Conservation (phyloP, 2,329 filamentous ascomycete species). For the Juglanconis sp. region DNA sequence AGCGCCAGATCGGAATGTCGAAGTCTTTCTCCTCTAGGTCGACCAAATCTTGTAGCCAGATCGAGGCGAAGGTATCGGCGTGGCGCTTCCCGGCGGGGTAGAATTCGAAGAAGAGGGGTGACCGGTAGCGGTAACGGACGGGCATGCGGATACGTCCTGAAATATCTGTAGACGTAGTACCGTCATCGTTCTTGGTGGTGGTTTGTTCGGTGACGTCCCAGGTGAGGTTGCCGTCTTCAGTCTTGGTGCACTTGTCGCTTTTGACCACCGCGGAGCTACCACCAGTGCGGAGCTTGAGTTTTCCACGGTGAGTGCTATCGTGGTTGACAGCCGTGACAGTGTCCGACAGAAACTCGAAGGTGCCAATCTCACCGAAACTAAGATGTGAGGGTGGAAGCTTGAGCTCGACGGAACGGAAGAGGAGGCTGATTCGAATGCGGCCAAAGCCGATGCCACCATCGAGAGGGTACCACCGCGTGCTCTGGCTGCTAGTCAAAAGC, state of each 20-base stretch:
- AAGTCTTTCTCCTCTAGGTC: constrained; percentile 77
- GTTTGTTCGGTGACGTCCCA: constrained; percentile 48
- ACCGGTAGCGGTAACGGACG: constrained; percentile 85
- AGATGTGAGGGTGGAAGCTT: constrained; percentile 79
- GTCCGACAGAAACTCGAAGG: constrained; percentile 80
- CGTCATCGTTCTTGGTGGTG: constrained; percentile 30
- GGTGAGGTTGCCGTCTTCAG: constrained; percentile 52
- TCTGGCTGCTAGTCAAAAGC: constrained; percentile 81
- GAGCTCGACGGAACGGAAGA: constrained; percentile 88
- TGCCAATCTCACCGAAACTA: constrained; percentile 86
- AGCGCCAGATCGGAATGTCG: constrained; percentile 88
- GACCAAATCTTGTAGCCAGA: constrained; percentile 83
- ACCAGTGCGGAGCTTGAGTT: constrained; percentile 77
- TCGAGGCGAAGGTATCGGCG: constrained; percentile 69
- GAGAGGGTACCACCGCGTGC: constrained; percentile 91
- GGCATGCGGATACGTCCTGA: constrained; percentile 62
- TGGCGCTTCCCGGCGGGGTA: constrained; percentile 66
- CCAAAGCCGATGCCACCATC: constrained; percentile 93
- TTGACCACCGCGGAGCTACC: constrained; percentile 73
- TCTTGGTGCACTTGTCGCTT: constrained; percentile 57
- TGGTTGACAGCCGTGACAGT: constrained; percentile 65
- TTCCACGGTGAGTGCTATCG: constrained; percentile 62
- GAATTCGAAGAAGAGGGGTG: constrained; percentile 86
- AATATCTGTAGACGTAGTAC: constrained; percentile 20
- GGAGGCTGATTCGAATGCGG: constrained; percentile 78